Evolutionary conservation across 495 filamentous ascomycete species (phyloP).

Genomic region (Tetracladium marchalianum): DNA sequence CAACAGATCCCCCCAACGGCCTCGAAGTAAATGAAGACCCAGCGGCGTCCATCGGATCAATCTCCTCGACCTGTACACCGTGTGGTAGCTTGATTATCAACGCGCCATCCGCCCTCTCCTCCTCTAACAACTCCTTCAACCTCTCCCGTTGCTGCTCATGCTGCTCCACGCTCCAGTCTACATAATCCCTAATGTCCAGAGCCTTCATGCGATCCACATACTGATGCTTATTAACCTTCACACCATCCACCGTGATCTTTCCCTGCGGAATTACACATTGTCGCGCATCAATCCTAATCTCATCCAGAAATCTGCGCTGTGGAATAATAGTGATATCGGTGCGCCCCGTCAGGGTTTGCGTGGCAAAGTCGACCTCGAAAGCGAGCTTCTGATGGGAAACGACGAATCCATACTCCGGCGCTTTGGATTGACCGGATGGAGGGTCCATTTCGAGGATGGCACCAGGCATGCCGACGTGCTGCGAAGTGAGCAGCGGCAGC

Average conservation of each 20-base stretch:
- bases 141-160: constrained; percentile 61
- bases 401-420: constrained; percentile 40
- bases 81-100: constrained; percentile 55
- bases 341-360: constrained; percentile 63
- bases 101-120: constrained; percentile 43
- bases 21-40: constrained; percentile 28
- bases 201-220: constrained; percentile 67
- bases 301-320: constrained; percentile 50
- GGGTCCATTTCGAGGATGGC: constrained; percentile 25
- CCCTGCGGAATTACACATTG: constrained; percentile 63
- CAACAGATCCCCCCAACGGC: constrained; percentile 9
- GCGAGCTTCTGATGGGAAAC: constrained; percentile 78
- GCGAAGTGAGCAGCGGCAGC: neutral
- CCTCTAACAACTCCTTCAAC: constrained; percentile 51
- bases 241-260: constrained; percentile 59
- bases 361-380: constrained; percentile 76
- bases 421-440: constrained; percentile 15
- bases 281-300: constrained; percentile 73
- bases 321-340: constrained; percentile 73
- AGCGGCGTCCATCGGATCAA: constrained; percentile 42
- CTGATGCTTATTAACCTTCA: constrained; percentile 41
- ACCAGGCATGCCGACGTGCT: constrained; percentile 15
- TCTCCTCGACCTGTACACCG: constrained; percentile 54
- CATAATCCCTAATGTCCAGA: constrained; percentile 48
- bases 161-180: constrained; percentile 55